phyloP scores from a whole-genome alignment of 106 monocot species.

The Vanilla planifolia region DNA sequence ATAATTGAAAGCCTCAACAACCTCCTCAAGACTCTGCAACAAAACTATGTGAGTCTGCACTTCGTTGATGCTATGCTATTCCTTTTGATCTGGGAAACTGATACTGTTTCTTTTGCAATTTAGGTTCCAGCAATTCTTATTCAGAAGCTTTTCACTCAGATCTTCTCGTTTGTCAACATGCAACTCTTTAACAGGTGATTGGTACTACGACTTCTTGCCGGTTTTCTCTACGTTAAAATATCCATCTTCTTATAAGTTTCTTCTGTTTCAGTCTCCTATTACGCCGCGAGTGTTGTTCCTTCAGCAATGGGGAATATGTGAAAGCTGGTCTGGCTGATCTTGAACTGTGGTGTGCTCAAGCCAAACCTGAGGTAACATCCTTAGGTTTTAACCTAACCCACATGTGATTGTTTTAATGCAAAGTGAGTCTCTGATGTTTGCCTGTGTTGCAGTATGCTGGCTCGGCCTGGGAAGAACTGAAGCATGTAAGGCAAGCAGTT shows the following conservation, averaged over 20 bases:
- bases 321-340: conserved; percentile 79
- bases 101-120: neutral
- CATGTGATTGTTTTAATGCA: neutral
- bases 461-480: conserved; percentile 76
- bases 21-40: conserved; percentile 64
- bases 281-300: conserved; percentile 89
- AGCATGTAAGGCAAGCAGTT: conserved; percentile 88
- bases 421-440: neutral
- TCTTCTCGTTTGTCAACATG: conserved; percentile 84
- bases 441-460: conserved; percentile 68
- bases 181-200: conserved; percentile 96
- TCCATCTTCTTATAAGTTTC: neutral
- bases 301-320: conserved; percentile 94
- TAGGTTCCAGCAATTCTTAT: conserved; percentile 87
- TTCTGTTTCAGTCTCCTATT: conserved; percentile 52
- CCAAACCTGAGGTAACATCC: conserved; percentile 59
- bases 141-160: conserved; percentile 72
- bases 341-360: conserved; percentile 74
- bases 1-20: conserved; percentile 57
- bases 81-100: no score
- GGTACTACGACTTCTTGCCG: no score
- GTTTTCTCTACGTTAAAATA: neutral
- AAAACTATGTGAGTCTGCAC: conserved; percentile 75
- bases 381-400: neutral
- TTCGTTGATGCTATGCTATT: neutral